Evolutionary conservation across 768 basidiomycete species (phyloP).

Genomic region (Tulasnella sp.): DNA sequence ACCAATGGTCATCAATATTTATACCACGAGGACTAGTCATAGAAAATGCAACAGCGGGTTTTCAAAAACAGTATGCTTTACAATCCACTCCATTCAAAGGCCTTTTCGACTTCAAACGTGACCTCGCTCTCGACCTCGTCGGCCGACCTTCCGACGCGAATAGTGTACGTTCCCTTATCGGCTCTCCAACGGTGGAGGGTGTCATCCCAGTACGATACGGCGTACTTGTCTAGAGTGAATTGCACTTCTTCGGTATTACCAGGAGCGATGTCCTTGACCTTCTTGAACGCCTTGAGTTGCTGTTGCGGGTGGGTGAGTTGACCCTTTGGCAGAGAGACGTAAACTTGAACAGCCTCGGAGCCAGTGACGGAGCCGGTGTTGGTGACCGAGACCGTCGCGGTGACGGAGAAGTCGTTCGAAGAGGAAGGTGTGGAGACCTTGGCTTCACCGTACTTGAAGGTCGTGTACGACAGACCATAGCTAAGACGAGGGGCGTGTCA

Average conservation of each 20-base stretch:
- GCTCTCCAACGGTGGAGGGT: slow-evolving; percentile 53
- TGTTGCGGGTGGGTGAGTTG: slow-evolving; percentile 58
- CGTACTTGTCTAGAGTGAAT: slow-evolving; percentile 45
- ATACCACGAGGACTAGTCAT: neutral
- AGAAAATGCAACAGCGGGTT: neutral
- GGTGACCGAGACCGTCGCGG: slow-evolving; percentile 53
- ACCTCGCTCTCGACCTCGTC: slow-evolving; percentile 50
- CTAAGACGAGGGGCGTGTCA: slow-evolving; percentile 44
- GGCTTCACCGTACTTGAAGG: slow-evolving; percentile 59
- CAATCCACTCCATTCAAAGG: slow-evolving; percentile 72
- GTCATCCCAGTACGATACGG: slow-evolving; percentile 64
- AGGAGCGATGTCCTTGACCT: slow-evolving; percentile 43
- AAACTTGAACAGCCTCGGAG: slow-evolving; percentile 70
- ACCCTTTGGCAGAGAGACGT: slow-evolving; percentile 56
- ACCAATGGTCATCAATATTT: neutral
- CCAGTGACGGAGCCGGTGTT: slow-evolving; percentile 61
- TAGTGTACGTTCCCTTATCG: slow-evolving; percentile 54
- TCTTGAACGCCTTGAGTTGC: slow-evolving; percentile 60
- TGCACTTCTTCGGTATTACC: slow-evolving; percentile 42
- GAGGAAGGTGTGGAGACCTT: slow-evolving; percentile 39
- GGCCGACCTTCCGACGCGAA: slow-evolving; percentile 58
- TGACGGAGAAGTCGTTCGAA: slow-evolving; percentile 43
- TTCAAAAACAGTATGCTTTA: slow-evolving; percentile 39
- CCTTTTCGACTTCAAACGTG: slow-evolving; percentile 52
- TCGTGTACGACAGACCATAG: slow-evolving; percentile 76